Evolutionary conservation across 2,329 filamentous ascomycete genomes (phyloP).

Genomic region (Triangularia setosa): DNA sequence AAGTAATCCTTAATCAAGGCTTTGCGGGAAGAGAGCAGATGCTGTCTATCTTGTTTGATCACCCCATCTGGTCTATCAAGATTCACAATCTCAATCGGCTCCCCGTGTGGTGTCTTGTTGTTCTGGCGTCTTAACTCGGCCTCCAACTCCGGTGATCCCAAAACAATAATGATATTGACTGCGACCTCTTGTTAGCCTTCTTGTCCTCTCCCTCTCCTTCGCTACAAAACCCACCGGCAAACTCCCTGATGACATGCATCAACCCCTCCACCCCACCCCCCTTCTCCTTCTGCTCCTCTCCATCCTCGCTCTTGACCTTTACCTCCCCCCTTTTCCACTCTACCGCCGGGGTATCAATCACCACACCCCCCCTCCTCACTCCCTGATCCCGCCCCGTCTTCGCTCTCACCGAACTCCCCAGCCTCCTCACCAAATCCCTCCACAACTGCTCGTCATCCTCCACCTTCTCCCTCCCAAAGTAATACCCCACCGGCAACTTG

Average conservation of each 20-base stretch:
- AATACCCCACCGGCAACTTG: conserved; percentile 87
- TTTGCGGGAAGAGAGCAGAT: conserved; percentile 70
- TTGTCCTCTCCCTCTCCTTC: not conserved
- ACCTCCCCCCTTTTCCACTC: conserved; percentile 37
- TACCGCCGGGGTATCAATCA: conserved; percentile 78
- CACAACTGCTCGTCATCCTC: conserved; percentile 72
- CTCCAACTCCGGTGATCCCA: conserved; percentile 75
- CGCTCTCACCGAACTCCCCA: conserved; percentile 75
- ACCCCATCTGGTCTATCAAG: conserved; percentile 84
- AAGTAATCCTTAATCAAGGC: conserved; percentile 87
- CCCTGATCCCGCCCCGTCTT: conserved; percentile 71
- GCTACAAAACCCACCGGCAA: conserved; percentile 41
- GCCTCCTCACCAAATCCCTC: conserved; percentile 66
- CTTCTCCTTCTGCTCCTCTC: not conserved
- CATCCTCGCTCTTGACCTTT: not conserved
- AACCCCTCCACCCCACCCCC: conserved; percentile 61
- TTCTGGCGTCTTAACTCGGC: conserved; percentile 66
- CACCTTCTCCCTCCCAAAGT: conserved; percentile 71
- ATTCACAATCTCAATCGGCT: conserved; percentile 69
- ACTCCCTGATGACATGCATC: conserved; percentile 65
- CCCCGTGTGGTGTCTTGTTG: conserved; percentile 54
- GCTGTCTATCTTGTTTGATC: conserved; percentile 68
- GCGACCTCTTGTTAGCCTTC: conserved; percentile 28
- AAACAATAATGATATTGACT: conserved; percentile 76
- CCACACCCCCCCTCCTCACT: conserved; percentile 69